Evolutionary conservation across 2,329 filamentous ascomycete species (phyloP).

Genomic region (Botrytis tulipae): DNA sequence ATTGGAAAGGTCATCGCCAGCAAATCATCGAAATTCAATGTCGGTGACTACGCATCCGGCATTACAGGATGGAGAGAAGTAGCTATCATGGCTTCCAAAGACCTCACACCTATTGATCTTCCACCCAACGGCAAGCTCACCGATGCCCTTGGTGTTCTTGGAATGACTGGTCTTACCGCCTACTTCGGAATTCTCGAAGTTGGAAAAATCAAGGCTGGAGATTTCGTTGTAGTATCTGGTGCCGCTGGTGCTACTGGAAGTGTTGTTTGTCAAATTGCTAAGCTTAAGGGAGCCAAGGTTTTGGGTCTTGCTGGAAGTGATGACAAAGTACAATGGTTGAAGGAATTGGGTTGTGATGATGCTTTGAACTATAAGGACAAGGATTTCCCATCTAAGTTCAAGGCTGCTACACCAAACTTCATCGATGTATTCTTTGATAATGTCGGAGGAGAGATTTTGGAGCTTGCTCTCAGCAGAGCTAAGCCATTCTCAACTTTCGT

Average conservation of each 20-base stretch:
- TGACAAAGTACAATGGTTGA: conserved; percentile 67
- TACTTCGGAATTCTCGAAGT: conserved; percentile 73
- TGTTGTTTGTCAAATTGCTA: conserved; percentile 75
- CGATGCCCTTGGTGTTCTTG: conserved; percentile 61
- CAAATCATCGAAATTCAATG: conserved; percentile 52
- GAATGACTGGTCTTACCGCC: conserved; percentile 70
- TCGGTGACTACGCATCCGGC: conserved; percentile 57
- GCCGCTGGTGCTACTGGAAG: conserved; percentile 77
- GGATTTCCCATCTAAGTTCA: conserved; percentile 60
- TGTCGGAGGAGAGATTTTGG: conserved; percentile 69
- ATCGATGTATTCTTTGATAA: conserved; percentile 76
- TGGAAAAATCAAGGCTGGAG: conserved; percentile 64
- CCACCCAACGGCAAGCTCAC: conserved; percentile 48
- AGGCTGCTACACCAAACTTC: conserved; percentile 55
- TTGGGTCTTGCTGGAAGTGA: conserved; percentile 66
- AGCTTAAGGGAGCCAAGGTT: conserved; percentile 61
- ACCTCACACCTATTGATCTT: conserved; percentile 44
- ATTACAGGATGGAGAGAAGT: conserved; percentile 66
- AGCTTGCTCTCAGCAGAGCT: conserved; percentile 62
- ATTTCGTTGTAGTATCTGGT: conserved; percentile 74
- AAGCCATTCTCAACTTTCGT: conserved; percentile 63
- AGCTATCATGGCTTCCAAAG: conserved; percentile 55
- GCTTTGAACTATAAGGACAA: conserved; percentile 68
- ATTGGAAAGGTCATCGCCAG: conserved; percentile 62
- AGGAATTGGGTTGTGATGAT: conserved; percentile 63